Evolutionary conservation across 352 stramenopile genomes (phyloP).

Genomic region (Globisporangium irregulare): DNA sequence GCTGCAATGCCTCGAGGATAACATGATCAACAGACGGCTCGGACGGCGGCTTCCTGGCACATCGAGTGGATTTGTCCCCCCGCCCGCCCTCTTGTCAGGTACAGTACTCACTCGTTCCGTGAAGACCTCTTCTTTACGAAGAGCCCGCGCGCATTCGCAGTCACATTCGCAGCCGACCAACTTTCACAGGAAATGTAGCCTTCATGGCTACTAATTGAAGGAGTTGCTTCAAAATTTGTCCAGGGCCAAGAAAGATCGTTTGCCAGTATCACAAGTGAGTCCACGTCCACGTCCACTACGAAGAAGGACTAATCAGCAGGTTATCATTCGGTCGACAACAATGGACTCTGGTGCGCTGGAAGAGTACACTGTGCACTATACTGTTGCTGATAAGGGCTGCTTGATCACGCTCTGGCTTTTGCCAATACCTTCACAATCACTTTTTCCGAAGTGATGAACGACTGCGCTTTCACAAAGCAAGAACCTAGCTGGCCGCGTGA

Average conservation of each 20-base stretch:
- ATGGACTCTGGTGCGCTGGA: neutral
- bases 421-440: neutral
- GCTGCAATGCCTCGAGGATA: neutral
- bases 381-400: neutral
- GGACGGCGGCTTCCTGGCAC: neutral
- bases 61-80: neutral
- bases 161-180: no score
- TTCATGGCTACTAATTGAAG: neutral
- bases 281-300: neutral
- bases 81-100: no score
- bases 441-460: neutral
- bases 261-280: neutral
- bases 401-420: neutral
- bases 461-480: neutral
- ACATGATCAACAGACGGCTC: neutral
- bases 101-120: no score
- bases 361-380: no score
- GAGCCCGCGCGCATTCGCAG: no score
- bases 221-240: neutral
- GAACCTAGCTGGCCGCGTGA: neutral
- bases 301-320: neutral
- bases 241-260: neutral
- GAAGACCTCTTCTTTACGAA: no score
- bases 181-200: no score
- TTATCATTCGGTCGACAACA: neutral